Percentiles rank a stretch among this genome's conserved stretches.
Conservation (phyloP, 2,329 filamentous ascomycete species). For the Ambrosiella xylebori region DNA sequence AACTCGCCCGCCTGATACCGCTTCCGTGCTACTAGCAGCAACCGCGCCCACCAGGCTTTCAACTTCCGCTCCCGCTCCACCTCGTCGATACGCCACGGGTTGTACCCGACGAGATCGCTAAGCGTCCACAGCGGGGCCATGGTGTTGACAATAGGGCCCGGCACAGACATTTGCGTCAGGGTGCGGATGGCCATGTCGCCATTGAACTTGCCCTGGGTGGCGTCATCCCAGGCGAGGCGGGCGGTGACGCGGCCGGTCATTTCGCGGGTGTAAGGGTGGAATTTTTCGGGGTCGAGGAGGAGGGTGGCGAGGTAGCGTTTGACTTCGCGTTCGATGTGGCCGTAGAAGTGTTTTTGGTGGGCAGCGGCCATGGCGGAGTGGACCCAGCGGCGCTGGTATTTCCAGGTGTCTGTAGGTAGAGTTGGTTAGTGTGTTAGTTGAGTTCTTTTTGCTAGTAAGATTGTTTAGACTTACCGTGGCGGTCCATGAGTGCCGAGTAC, state of each 20-base stretch:
- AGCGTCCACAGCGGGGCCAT: conserved; percentile 31
- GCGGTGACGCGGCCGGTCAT: conserved; percentile 34
- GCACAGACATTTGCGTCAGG: conserved; percentile 34
- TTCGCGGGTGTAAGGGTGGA: conserved; percentile 29
- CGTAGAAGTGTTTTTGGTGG: conserved; percentile 27
- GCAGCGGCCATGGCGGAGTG: conserved; percentile 30
- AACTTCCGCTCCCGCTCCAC: conserved; percentile 26
- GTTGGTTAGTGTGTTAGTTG: neutral
- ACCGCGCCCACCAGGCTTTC: conserved; percentile 29
- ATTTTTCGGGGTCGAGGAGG: conserved; percentile 28
- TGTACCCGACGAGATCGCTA: conserved; percentile 22
- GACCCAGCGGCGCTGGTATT: conserved; percentile 32
- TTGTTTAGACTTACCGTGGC: conserved; percentile 24
- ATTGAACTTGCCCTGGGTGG: conserved; percentile 27
- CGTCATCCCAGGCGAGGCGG: conserved; percentile 32
- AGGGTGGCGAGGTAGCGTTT: conserved; percentile 29
- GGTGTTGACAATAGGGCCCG: conserved; percentile 32
- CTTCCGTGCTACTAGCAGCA: conserved; percentile 25
- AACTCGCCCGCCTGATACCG: conserved; percentile 25
- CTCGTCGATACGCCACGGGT: conserved; percentile 32
- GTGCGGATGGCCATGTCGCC: conserved; percentile 30
- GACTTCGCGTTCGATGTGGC: conserved; percentile 30
- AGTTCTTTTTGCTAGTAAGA: no score
- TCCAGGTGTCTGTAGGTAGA: conserved; percentile 26
- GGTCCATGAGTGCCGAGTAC: conserved; percentile 34